Conservation (phyloP, 2,329 filamentous ascomycete genomes). For the Daldinia sp. region DNA sequence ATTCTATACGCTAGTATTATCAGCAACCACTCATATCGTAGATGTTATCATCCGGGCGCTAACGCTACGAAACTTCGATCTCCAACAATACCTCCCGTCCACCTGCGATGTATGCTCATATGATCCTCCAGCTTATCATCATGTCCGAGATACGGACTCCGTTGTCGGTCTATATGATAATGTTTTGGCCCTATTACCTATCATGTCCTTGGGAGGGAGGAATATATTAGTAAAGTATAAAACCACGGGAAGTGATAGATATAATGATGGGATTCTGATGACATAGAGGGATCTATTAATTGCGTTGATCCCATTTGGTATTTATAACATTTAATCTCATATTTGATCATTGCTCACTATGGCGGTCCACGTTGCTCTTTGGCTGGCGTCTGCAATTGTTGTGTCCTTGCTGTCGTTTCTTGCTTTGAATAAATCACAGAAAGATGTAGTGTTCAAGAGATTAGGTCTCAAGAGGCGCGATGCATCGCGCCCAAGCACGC, state of each 20-base stretch:
- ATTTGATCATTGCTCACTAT: slow-evolving; percentile 28
- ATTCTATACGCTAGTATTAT: slow-evolving; percentile 43
- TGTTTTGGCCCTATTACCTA: background rate
- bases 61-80: slow-evolving; percentile 25
- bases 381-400: slow-evolving; percentile 40
- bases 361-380: slow-evolving; percentile 31
- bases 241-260: slow-evolving; percentile 8
- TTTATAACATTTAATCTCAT: background rate
- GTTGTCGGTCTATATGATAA: slow-evolving; percentile 37
- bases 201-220: slow-evolving; percentile 4
- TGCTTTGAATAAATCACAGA: slow-evolving; percentile 31
- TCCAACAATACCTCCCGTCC: background rate
- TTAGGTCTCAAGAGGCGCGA: slow-evolving; percentile 34
- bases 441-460: slow-evolving; percentile 40
- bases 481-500: slow-evolving; percentile 41
- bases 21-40: slow-evolving; percentile 42
- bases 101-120: slow-evolving; percentile 8
- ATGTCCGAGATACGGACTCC: slow-evolving; percentile 43
- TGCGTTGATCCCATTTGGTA: background rate
- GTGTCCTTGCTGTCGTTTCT: slow-evolving; percentile 45
- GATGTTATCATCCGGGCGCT: slow-evolving; percentile 42
- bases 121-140: slow-evolving; percentile 39
- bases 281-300: background rate
- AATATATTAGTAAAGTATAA: slow-evolving; percentile 25
- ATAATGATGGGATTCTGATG: slow-evolving; percentile 7